phyloP scores from a whole-genome alignment of 495 filamentous ascomycete genomes.

The Podospora anserina region DNA sequence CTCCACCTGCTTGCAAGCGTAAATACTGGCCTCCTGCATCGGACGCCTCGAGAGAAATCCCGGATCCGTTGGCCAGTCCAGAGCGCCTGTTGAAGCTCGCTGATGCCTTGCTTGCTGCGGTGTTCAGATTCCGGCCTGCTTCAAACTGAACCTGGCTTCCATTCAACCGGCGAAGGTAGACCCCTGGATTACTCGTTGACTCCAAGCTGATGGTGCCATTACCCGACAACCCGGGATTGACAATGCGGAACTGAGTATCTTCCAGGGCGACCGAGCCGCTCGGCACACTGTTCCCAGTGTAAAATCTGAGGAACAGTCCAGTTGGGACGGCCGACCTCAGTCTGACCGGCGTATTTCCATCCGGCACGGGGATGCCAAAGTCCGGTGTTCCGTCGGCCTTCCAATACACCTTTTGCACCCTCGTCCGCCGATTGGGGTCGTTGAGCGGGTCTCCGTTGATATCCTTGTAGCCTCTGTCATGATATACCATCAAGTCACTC shows the following conservation, averaged over 20 bases:
- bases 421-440: conserved; percentile 49
- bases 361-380: conserved; percentile 39
- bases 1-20: conserved; percentile 8
- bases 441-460: conserved; percentile 33
- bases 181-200: conserved; percentile 23
- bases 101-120: conserved; percentile 14
- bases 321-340: conserved; percentile 9
- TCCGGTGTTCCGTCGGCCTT: conserved; percentile 47
- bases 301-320: conserved; percentile 12
- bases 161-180: conserved; percentile 16
- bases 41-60: conserved; percentile 22
- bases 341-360: conserved; percentile 24
- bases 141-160: conserved; percentile 19
- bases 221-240: conserved; percentile 21
- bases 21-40: conserved; percentile 18
- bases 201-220: conserved; percentile 24
- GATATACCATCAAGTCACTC: conserved; percentile 50
- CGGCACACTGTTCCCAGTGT: not conserved
- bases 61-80: conserved; percentile 18
- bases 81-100: conserved; percentile 22
- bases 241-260: conserved; percentile 23
- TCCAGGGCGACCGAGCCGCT: conserved; percentile 7
- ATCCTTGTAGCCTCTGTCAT: conserved; percentile 44
- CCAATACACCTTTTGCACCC: conserved; percentile 46
- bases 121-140: not conserved